Base-by-base conservation (phyloP, 352 stramenopile species). In the Globisporangium nunn region DNA sequence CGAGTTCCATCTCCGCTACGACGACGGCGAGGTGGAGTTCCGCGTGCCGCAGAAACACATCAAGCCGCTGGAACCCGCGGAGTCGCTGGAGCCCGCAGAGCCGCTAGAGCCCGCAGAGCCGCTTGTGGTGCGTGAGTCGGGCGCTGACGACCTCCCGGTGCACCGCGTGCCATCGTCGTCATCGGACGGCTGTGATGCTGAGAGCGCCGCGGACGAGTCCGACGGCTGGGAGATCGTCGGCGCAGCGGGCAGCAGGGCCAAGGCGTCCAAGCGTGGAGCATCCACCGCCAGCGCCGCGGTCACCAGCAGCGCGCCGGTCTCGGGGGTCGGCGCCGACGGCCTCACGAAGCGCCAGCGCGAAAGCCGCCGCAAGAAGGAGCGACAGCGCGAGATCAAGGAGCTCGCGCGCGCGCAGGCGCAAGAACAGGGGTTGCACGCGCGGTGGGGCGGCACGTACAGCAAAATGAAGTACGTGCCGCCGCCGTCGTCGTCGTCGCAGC, bases 271-370 rank as follows among this genome's bases (percentile, higher is more conserved):
- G n/a, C 6, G 6, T 43, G 51, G 33, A 33, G 51, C 14, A 28
- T 33, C 41, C 17, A 4, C 17, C 14, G 33, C 43, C 10, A 33
- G 31, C 28, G 35, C 51, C 29, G 52, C 60, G 41, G 45, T 47
- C 31, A 50, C 53, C 6, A 55, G 54, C 15, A 66, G 72, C 15
- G 6, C 37, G 37, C 37, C 37, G 37, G 37, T 12, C 4, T 1
- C 11, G 10, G 37, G 10, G 43, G 47, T 0, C 57, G 75, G 28
- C 62, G 74, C 52, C 8, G 80, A 79, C 29, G 81, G 78, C 4
- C 64, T 91, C 17, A 93, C 80, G 12, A 93, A 93, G 66, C 74
- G 78, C 37, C 82, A 93, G 67, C 81, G 83, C 2, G 80, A 93
- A 62, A 88, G 67, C 53, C 80, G 79, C 33, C 83, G 83, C 50